A percentile compares a stretch with the other conserved stretches of the same genome.
These are phyloP conservation scores for Lupinus albus DNA, from an alignment of 306 rosid species.

Conservation along the genomic window DNA sequence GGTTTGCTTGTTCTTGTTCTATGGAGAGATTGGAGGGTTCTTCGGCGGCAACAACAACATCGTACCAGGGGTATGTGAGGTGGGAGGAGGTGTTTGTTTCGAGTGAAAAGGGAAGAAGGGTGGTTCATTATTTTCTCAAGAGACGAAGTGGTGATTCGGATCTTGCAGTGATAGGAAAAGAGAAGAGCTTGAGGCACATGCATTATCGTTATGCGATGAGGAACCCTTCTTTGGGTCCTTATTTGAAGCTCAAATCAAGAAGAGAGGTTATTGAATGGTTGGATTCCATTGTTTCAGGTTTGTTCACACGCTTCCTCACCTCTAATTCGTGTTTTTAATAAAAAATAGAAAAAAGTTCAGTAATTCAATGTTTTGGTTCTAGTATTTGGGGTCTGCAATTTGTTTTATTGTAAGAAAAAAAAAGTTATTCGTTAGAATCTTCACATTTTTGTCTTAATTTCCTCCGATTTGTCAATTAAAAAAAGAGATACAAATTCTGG, in stretches of 20 bases:
- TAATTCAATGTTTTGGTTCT: not conserved
- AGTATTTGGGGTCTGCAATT: not conserved
- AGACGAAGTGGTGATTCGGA: constrained; percentile 60
- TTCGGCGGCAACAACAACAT: constrained; percentile 36
- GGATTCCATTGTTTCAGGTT: constrained; percentile 69
- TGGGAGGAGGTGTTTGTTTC: constrained; percentile 76
- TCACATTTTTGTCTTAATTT: not conserved
- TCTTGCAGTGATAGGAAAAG: constrained; percentile 83
- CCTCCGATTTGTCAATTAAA: not conserved
- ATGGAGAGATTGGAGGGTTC: constrained; percentile 55
- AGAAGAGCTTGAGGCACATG: constrained; percentile 72
- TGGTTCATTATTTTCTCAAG: constrained; percentile 70
- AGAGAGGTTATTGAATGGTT: constrained; percentile 83
- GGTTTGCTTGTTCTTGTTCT: not conserved
- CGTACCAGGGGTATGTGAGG: constrained; percentile 50
- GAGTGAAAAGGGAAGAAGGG: constrained; percentile 63
- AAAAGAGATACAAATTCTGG: not conserved
- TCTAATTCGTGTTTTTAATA: not conserved
- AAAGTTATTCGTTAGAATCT: too few relatives aligned
- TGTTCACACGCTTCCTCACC: constrained; percentile 23
- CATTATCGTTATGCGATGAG: constrained; percentile 60
- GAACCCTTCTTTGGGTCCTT: constrained; percentile 35
- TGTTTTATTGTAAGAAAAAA: too few relatives aligned
- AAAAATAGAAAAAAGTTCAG: not conserved
- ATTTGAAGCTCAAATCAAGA: constrained; percentile 69